These are phyloP conservation scores for Nidularia sp. DNA, from an alignment of 768 basidiomycete genomes.

Conservation along the genomic window DNA sequence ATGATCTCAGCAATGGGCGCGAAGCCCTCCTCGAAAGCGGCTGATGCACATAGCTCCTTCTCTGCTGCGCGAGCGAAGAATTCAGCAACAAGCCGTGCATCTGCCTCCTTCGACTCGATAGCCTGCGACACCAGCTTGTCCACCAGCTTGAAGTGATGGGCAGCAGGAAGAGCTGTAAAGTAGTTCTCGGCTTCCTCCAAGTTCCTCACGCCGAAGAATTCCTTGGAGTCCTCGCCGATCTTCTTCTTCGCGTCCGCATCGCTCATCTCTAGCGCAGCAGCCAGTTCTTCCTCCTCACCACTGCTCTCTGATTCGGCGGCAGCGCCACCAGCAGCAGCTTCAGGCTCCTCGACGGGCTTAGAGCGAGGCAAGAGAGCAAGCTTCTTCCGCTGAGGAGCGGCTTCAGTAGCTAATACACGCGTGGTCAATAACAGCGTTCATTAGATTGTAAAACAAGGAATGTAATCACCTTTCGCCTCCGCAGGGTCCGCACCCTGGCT, in stretches of 20 bases:
- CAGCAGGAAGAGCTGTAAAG: conserved; percentile 68
- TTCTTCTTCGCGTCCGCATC: conserved; percentile 68
- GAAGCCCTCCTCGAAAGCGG: conserved; percentile 75
- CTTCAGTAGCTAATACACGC: conserved; percentile 30
- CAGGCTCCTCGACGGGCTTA: conserved; percentile 47
- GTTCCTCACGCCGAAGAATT: conserved; percentile 83
- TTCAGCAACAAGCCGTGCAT: conserved; percentile 72
- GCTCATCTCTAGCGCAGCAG: conserved; percentile 44
- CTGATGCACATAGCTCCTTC: conserved; percentile 55
- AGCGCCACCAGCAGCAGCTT: conserved; percentile 32
- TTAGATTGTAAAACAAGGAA: not conserved
- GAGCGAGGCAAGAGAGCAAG: conserved; percentile 77
- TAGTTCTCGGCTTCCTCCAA: conserved; percentile 86
- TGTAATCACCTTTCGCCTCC: conserved; percentile 52
- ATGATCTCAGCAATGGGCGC: conserved; percentile 65
- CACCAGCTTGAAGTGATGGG: conserved; percentile 62
- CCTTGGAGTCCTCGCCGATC: conserved; percentile 78
- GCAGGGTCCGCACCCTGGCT: conserved; percentile 57
- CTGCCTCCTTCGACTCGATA: conserved; percentile 78
- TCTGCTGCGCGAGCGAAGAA: conserved; percentile 63
- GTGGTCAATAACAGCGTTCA: not conserved
- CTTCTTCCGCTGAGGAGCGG: conserved; percentile 59
- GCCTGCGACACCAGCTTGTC: conserved; percentile 71
- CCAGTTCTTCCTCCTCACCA: conserved; percentile 43
- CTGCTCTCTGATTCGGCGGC: conserved; percentile 48